Base-by-base conservation (phyloP, 1,139 yeast species). In the Suhomyces taliae region DNA sequence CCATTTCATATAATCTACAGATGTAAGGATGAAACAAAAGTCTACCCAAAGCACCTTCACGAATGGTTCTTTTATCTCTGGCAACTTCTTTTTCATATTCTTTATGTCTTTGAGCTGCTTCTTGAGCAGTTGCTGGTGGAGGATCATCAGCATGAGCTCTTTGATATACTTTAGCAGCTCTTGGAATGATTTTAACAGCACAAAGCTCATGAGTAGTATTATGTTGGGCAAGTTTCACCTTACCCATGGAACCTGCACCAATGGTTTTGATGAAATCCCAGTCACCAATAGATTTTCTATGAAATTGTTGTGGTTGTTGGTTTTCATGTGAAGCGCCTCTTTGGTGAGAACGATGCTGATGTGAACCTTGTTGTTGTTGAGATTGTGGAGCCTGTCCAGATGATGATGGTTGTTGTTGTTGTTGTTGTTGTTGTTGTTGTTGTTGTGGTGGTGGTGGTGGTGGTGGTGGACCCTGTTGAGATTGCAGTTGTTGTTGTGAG, bases 241-340 rank as follows among this genome's bases (percentile, higher is more conserved):
- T 95, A 48, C 99, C 99, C 99, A 95, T 93, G 1, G 97, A 89
- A 4, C 99, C 99, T 5, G 98, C 97, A 43, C 99, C 99, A 42
- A 93, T 89, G 0, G 97, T 90, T 64, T 90, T 90, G 50, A 90
- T 79, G 58, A 93, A 91, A 59, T 89, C 95, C 99, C 99, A 93
- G 56, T 95, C 97, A 14, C 99, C 99, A 47, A 93, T 86, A 6
- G 96, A 80, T 53, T 87, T 85, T 54, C 98, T 81, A 64, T 90
- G 91, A 59, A 87, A 87, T 56, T 85, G 90, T 51, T 72, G 79
- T 15, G 58, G 63, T 35, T 44, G 47, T 29, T 42, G 50, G 27
- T 36, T 53, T 41, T 53, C 59, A 46, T 61, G 69, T 12, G 51
- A 51, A 27, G 44, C 60, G 35, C 43, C 58, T 37, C 52, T 65